phyloP scores from a whole-genome alignment of 2,329 filamentous ascomycete genomes.

The Paracoccidioides lutzii region DNA sequence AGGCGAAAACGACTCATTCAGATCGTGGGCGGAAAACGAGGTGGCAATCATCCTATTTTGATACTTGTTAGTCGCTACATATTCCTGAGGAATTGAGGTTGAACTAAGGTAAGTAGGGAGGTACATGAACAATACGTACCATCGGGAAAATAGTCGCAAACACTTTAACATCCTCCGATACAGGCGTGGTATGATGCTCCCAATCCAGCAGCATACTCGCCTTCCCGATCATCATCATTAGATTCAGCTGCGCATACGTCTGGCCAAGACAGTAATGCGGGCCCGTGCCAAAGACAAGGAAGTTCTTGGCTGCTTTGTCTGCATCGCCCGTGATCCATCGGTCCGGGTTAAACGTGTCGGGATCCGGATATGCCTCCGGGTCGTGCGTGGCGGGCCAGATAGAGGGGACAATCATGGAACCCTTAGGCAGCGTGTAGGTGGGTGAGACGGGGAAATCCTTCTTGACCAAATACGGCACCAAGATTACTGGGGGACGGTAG shows the following conservation, averaged over 20 bases:
- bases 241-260: slow-evolving; percentile 76
- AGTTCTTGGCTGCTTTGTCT: slow-evolving; percentile 89
- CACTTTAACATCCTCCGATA: slow-evolving; percentile 90
- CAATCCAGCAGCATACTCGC: slow-evolving; percentile 77
- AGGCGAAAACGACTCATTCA: slow-evolving; percentile 8
- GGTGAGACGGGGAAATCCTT: slow-evolving; percentile 85
- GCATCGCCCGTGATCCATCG: slow-evolving; percentile 84
- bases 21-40: slow-evolving; percentile 2
- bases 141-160: slow-evolving; percentile 97
- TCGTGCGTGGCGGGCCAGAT: slow-evolving; percentile 86
- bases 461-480: slow-evolving; percentile 93
- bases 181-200: slow-evolving; percentile 71
- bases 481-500: slow-evolving; percentile 89
- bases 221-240: slow-evolving; percentile 83
- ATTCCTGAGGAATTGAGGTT: not conserved
- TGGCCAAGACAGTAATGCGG: slow-evolving; percentile 96
- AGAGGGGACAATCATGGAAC: slow-evolving; percentile 87
- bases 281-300: slow-evolving; percentile 86
- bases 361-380: slow-evolving; percentile 79
- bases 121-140: slow-evolving; percentile 42
- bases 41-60: slow-evolving; percentile 2
- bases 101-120: not conserved
- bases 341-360: slow-evolving; percentile 80
- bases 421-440: slow-evolving; percentile 83
- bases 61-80: not conserved